These are phyloP conservation scores for Phytophthora fragariae DNA, from an alignment of 352 stramenopile species.

Conservation along the genomic window DNA sequence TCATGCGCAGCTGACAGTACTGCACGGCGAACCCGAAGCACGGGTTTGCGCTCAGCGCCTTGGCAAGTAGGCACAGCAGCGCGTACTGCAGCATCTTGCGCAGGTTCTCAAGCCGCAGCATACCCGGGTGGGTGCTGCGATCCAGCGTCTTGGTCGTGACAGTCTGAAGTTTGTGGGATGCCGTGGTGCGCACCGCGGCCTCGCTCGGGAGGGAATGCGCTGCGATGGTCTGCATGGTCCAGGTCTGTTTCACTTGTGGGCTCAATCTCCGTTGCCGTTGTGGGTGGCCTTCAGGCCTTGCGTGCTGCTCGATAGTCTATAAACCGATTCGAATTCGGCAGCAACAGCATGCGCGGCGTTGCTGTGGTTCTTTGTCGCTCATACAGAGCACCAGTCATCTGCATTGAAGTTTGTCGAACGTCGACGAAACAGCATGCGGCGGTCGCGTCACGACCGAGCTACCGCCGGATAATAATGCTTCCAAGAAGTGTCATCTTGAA, in stretches of 20 bases:
- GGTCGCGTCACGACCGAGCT: conserved; percentile 18
- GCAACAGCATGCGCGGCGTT: conserved; percentile 1
- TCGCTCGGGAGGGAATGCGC: background rate
- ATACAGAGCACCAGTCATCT: conserved; percentile 17
- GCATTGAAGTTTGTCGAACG: conserved; percentile 23
- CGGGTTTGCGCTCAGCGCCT: conserved; percentile 28
- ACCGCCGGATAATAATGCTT: background rate
- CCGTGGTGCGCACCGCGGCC: background rate
- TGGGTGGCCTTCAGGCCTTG: conserved; percentile 13
- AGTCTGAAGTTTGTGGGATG: background rate
- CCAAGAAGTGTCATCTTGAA: too few relatives aligned
- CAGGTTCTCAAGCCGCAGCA: conserved; percentile 31
- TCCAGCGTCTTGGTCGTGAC: conserved; percentile 5
- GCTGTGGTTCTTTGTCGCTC: conserved; percentile 21
- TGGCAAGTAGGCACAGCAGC: conserved; percentile 32
- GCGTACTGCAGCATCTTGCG: conserved; percentile 36
- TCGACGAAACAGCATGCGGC: conserved; percentile 23
- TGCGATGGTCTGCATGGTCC: conserved; percentile 19
- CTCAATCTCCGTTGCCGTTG: conserved; percentile 18
- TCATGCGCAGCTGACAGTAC: conserved; percentile 33
- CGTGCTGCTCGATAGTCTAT: conserved; percentile 8
- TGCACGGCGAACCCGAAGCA: conserved; percentile 36
- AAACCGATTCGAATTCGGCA: background rate
- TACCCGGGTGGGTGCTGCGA: conserved; percentile 2
- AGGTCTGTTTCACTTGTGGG: background rate